Conservation (phyloP, 495 filamentous ascomycete species). For the Penicillium salamii region DNA sequence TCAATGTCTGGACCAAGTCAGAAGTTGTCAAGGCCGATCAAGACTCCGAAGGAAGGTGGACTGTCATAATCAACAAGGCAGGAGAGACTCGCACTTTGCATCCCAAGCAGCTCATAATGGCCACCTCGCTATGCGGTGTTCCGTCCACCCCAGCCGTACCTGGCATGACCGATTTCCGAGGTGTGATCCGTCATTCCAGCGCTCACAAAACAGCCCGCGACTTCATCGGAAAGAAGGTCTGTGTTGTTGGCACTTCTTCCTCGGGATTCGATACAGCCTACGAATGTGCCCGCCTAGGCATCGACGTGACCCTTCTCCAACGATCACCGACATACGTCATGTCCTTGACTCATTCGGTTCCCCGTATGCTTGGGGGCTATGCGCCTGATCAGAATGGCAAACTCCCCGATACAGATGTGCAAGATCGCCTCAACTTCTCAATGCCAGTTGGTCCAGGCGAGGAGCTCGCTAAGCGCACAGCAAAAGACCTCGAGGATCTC, state of each 20-base stretch:
- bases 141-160: constrained; percentile 27
- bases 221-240: constrained; percentile 59
- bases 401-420: constrained; percentile 4
- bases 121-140: constrained; percentile 35
- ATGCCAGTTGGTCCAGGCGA: constrained; percentile 16
- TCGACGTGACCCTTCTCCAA: constrained; percentile 69
- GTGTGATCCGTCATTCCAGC: constrained; percentile 31
- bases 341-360: constrained; percentile 22
- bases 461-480: constrained; percentile 12
- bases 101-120: constrained; percentile 35
- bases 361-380: constrained; percentile 17
- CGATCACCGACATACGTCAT: constrained; percentile 65
- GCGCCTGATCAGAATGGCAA: constrained; percentile 14
- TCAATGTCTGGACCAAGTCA: constrained; percentile 63
- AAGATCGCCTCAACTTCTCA: constrained; percentile 15
- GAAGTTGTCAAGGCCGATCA: constrained; percentile 45
- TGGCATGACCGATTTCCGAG: constrained; percentile 33
- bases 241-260: constrained; percentile 70
- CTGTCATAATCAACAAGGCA: constrained; percentile 46
- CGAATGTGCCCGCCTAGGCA: constrained; percentile 54
- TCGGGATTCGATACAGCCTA: constrained; percentile 70
- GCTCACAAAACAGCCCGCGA: constrained; percentile 38
- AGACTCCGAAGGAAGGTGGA: constrained; percentile 51
- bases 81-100: constrained; percentile 39
- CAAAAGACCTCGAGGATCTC: constrained; percentile 12